Conservation (phyloP, 2,329 filamentous ascomycete genomes). For the Aurifilum marmelostoma region DNA sequence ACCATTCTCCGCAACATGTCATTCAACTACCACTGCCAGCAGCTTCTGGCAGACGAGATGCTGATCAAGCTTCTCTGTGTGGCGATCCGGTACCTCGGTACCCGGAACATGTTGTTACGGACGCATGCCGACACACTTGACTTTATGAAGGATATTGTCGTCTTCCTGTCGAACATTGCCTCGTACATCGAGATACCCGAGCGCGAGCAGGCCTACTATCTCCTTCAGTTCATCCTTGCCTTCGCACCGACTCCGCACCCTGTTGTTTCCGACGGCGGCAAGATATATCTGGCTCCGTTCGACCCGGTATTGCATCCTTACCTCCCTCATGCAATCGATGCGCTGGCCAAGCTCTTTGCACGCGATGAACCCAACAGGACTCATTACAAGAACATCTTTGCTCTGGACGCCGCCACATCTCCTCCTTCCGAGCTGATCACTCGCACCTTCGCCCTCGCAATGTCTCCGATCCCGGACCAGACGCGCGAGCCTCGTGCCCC, state of each 20-base stretch:
- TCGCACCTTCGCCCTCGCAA: slow-evolving; percentile 81
- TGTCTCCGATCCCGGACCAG: slow-evolving; percentile 80
- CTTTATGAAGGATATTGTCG: slow-evolving; percentile 94
- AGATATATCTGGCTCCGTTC: slow-evolving; percentile 78
- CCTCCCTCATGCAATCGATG: slow-evolving; percentile 86
- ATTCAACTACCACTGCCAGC: slow-evolving; percentile 76
- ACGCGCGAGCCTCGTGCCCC: slow-evolving; percentile 57
- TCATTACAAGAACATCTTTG: slow-evolving; percentile 81
- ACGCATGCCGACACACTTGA: slow-evolving; percentile 85
- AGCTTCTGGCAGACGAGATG: slow-evolving; percentile 68
- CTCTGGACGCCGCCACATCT: slow-evolving; percentile 66
- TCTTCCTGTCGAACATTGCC: slow-evolving; percentile 86
- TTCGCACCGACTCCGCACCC: slow-evolving; percentile 84
- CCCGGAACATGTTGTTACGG: slow-evolving; percentile 82
- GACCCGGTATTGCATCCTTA: slow-evolving; percentile 84
- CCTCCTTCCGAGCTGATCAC: slow-evolving; percentile 81
- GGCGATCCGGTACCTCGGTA: slow-evolving; percentile 84
- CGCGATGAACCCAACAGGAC: slow-evolving; percentile 90
- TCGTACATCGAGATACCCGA: slow-evolving; percentile 79
- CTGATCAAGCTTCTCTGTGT: slow-evolving; percentile 84
- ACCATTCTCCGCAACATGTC: slow-evolving; percentile 93
- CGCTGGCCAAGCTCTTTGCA: slow-evolving; percentile 86
- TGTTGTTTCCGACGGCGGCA: slow-evolving; percentile 47
- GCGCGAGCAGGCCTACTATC: slow-evolving; percentile 82
- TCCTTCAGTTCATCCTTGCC: slow-evolving; percentile 86